Conservation (phyloP, 2,329 filamentous ascomycete genomes). For the Fusarium coicis region DNA sequence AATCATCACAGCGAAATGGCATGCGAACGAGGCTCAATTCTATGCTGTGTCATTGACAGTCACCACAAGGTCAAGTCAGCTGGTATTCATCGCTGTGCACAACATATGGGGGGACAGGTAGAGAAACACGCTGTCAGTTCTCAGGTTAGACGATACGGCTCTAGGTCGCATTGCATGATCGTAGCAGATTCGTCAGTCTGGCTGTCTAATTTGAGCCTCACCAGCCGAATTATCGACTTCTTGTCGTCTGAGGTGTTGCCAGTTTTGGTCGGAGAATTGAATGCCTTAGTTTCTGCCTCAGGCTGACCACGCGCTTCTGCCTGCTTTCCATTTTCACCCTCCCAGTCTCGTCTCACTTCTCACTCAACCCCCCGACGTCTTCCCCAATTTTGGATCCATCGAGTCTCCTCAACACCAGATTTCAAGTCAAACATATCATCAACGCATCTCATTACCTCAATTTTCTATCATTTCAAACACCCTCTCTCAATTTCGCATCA, state of each 20-base stretch:
- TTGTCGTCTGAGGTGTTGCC: neutral
- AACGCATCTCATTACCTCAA: neutral
- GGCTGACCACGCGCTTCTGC: neutral
- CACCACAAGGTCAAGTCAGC: neutral
- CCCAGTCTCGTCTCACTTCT: neutral
- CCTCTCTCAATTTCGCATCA: neutral
- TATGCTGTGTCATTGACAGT: neutral
- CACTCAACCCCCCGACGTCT: neutral
- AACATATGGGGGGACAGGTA: neutral
- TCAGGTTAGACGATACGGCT: neutral
- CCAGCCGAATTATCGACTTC: neutral
- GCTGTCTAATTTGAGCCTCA: neutral
- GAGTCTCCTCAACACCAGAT: neutral
- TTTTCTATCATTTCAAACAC: too few species aligned
- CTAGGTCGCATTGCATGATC: neutral
- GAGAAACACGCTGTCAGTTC: neutral
- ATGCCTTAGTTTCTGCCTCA: slow-evolving; percentile 14
- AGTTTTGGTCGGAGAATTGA: too few species aligned
- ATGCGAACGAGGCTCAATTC: neutral
- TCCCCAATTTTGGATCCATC: neutral
- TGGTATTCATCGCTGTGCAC: neutral
- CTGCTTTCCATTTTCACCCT: neutral
- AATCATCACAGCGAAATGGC: neutral
- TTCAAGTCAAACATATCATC: neutral
- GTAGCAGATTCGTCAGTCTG: neutral